Conservation (phyloP, 2,329 filamentous ascomycete genomes). For the Aschersonia sp. region DNA sequence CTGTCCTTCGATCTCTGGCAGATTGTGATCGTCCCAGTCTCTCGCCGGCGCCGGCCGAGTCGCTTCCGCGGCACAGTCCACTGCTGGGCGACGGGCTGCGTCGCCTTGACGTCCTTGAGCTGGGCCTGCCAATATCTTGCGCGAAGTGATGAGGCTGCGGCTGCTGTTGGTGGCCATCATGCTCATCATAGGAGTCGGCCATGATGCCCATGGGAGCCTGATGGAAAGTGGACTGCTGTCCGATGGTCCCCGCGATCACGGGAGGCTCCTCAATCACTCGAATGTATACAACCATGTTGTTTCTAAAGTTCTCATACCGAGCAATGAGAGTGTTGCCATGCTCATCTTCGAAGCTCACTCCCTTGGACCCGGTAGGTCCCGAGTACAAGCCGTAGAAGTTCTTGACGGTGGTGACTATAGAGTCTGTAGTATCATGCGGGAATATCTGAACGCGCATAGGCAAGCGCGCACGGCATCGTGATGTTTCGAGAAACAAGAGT, state of each 20-base stretch:
- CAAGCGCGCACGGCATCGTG: constrained; percentile 56
- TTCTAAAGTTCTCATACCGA: constrained; percentile 85
- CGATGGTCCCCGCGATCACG: constrained; percentile 31
- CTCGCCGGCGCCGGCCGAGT: constrained; percentile 45
- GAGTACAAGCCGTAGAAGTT: constrained; percentile 97
- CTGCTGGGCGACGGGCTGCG: constrained; percentile 65
- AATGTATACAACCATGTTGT: constrained; percentile 89
- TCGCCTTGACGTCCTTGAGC: constrained; percentile 55
- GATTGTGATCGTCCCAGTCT: constrained; percentile 59
- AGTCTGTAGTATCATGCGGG: constrained; percentile 91
- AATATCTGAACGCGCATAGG: constrained; percentile 86
- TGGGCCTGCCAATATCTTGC: constrained; percentile 50
- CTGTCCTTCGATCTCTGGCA: constrained; percentile 44
- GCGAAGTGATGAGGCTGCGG: constrained; percentile 35
- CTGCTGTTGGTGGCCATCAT: constrained; percentile 28
- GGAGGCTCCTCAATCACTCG: constrained; percentile 56
- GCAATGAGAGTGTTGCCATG: constrained; percentile 84
- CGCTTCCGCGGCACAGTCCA: constrained; percentile 59
- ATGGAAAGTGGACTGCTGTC: constrained; percentile 27
- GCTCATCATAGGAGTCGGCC: constrained; percentile 36
- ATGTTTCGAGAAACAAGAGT: constrained; percentile 52
- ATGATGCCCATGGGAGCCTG: constrained; percentile 28
- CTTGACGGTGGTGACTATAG: constrained; percentile 95
- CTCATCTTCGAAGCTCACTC: constrained; percentile 90
- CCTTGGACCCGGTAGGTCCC: constrained; percentile 50